Percentiles rank a stretch among this genome's conserved stretches.
Conservation (phyloP, 306 rosid genomes). For the Hippophae rhamnoides region DNA sequence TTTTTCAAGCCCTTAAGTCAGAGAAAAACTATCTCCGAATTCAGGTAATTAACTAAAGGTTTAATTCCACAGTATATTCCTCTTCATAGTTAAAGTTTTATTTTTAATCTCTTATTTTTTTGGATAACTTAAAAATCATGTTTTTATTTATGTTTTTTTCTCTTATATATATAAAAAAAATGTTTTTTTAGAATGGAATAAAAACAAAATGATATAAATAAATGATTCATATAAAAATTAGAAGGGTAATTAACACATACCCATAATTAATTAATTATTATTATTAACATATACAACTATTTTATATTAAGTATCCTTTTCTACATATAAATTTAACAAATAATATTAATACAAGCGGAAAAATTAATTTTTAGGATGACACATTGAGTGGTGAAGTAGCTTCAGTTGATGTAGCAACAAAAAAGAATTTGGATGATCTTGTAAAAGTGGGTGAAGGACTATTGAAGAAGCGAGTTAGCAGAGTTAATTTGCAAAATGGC, state of each 20-base stretch:
- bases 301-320: background rate
- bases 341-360: background rate
- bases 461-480: constrained; percentile 28
- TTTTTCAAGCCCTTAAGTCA: constrained; percentile 19
- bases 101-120: too few species aligned
- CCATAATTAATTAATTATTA: background rate
- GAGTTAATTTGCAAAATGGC: constrained; percentile 31
- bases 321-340: background rate
- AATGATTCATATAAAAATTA: too few species aligned
- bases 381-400: constrained; percentile 19
- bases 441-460: constrained; percentile 28
- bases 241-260: too few species aligned
- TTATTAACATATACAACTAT: background rate
- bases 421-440: constrained; percentile 37
- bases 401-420: constrained; percentile 25
- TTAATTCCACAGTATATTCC: too few species aligned
- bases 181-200: too few species aligned
- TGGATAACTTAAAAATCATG: too few species aligned
- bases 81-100: too few species aligned
- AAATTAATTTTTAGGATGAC: constrained; percentile 34
- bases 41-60: background rate
- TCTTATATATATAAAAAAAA: too few species aligned
- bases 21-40: constrained; percentile 28
- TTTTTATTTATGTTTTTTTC: too few species aligned
- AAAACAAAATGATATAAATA: too few species aligned